phyloP scores from a whole-genome alignment of 345 rosid species.

The Citrus inodora region DNA sequence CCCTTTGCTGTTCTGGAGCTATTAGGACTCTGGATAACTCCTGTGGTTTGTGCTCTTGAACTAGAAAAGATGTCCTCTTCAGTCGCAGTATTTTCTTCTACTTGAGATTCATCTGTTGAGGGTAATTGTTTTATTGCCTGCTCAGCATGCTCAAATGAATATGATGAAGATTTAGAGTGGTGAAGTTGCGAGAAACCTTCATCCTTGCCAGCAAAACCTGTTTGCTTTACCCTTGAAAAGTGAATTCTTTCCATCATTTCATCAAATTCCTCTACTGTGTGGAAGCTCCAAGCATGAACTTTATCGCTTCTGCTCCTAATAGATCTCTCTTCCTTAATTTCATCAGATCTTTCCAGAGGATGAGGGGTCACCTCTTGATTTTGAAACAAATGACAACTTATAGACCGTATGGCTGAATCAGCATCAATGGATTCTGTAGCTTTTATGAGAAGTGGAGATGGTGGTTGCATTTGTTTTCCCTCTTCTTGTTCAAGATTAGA shows the following conservation, averaged over 20 bases:
- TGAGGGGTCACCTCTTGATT: not conserved
- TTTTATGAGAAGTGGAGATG: not conserved
- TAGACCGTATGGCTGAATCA: constrained; percentile 22
- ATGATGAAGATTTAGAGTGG: not conserved
- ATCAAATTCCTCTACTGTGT: constrained; percentile 38
- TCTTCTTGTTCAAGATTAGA: constrained; percentile 10
- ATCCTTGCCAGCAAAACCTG: not conserved
- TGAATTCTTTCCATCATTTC: constrained; percentile 21
- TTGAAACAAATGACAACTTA: constrained; percentile 24
- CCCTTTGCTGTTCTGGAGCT: not conserved
- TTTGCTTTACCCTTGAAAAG: not conserved
- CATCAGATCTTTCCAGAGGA: constrained; percentile 3
- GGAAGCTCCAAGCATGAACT: constrained; percentile 25
- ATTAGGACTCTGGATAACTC: not conserved
- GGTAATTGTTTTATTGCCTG: not conserved
- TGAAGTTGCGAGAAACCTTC: not conserved
- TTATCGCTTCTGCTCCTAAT: not conserved
- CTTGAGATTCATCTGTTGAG: not conserved
- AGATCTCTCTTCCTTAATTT: not conserved
- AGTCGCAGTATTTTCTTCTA: constrained; percentile 1
- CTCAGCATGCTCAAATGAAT: not conserved
- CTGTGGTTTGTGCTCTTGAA: constrained; percentile 1
- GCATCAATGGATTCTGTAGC: not conserved
- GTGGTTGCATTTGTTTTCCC: not conserved
- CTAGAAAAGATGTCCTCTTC: not conserved